A percentile compares a stretch with the other conserved stretches of the same genome.
phyloP scores from a whole-genome alignment of 1,284 basidiomycete genomes.

The Flammula alnicola region DNA sequence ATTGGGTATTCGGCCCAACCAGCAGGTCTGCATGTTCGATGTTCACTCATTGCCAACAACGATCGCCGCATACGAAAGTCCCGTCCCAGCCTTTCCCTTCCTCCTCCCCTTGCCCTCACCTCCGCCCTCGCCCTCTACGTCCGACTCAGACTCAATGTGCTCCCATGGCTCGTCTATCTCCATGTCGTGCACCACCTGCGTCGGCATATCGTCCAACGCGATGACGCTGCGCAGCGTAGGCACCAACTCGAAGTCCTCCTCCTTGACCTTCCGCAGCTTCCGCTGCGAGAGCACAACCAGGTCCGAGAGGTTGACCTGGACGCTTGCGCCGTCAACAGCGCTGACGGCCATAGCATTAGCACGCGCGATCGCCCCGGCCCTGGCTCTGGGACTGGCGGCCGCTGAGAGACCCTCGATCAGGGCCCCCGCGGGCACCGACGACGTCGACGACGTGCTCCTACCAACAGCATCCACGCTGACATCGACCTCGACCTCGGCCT shows the following conservation, averaged over 20 bases:
- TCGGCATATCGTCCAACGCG: conserved; percentile 50
- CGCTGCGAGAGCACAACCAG: conserved; percentile 47
- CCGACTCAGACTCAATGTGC: conserved; percentile 44
- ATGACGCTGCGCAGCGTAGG: conserved; percentile 56
- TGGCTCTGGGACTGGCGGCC: background rate
- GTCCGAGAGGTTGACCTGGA: conserved; percentile 50
- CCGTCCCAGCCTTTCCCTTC: background rate
- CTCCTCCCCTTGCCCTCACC: too few species aligned
- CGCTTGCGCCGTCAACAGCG: conserved; percentile 16
- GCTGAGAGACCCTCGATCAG: conserved; percentile 12
- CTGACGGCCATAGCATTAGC: conserved; percentile 4
- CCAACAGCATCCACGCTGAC: conserved; percentile 11
- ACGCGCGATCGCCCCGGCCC: conserved; percentile 1
- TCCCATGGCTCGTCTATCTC: conserved; percentile 62
- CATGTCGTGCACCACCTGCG: conserved; percentile 28
- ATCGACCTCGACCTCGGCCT: conserved; percentile 13
- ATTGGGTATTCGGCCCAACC: too few species aligned
- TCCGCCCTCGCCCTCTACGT: too few species aligned
- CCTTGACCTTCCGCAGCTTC: conserved; percentile 36
- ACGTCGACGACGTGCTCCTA: conserved; percentile 1
- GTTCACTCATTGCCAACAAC: too few species aligned
- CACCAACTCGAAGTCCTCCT: conserved; percentile 56
- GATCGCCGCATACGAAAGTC: conserved; percentile 5
- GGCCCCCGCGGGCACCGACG: conserved; percentile 6
- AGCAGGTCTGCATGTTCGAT: too few species aligned